phyloP scores from a whole-genome alignment of 129 eudicot species.

The Flaveria ramosissima region DNA sequence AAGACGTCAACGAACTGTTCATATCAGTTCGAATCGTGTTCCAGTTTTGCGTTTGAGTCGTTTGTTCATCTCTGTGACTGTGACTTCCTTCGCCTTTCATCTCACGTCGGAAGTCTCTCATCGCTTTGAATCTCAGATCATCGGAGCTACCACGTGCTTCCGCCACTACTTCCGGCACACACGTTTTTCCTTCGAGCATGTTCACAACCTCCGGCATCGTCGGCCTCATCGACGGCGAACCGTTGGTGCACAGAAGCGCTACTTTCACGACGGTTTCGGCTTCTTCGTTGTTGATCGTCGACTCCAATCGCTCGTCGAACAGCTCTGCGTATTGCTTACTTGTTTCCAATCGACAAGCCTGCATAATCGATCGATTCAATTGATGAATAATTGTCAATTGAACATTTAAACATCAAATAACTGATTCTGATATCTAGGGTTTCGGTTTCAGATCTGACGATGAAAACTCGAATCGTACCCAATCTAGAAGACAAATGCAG shows the following conservation, averaged over 20 bases:
- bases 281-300: conserved; percentile 53
- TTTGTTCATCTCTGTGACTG: conserved; percentile 5
- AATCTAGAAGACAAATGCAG: conserved; percentile 75
- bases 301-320: conserved; percentile 53
- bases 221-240: conserved; percentile 68
- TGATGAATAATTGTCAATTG: background rate
- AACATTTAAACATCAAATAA: background rate
- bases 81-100: conserved; percentile 33
- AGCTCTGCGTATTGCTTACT: conserved; percentile 54
- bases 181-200: conserved; percentile 68
- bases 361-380: conserved; percentile 10
- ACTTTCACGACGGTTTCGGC: conserved; percentile 57
- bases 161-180: conserved; percentile 54
- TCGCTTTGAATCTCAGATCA: conserved; percentile 71
- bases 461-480: conserved; percentile 46
- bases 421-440: background rate
- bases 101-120: conserved; percentile 63
- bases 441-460: background rate
- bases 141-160: conserved; percentile 44
- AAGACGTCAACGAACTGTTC: conserved; percentile 32
- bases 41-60: conserved; percentile 29
- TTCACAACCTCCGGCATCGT: conserved; percentile 71
- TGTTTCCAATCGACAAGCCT: conserved; percentile 71
- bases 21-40: conserved; percentile 30
- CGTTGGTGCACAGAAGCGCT: conserved; percentile 68